Evolutionary conservation across 164 flowering plant genomes (phyloP).

Genomic region (Berberis thunbergii): DNA sequence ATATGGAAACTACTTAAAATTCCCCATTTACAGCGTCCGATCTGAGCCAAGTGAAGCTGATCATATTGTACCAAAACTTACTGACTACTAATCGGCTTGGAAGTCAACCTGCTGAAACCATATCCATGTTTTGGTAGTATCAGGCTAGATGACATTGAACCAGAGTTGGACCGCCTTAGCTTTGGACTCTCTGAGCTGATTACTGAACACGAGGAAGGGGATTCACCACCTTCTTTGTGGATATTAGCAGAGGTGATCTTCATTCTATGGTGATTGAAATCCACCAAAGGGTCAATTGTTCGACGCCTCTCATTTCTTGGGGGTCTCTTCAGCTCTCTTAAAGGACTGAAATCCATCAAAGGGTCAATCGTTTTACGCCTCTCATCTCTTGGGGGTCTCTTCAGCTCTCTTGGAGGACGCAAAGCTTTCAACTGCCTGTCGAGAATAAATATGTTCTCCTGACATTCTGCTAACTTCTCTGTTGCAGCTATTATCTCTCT

Average conservation of each 20-base stretch:
- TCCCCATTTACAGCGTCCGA: no score
- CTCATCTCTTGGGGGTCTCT: conserved; percentile 39
- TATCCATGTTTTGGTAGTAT: conserved; percentile 63
- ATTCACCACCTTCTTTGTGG: conserved; percentile 30
- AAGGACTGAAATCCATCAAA: conserved; percentile 24
- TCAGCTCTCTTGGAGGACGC: conserved; percentile 36
- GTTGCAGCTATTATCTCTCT: conserved; percentile 77
- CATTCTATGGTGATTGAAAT: conserved; percentile 32
- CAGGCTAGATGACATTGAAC: conserved; percentile 41
- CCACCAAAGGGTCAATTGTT: conserved; percentile 3
- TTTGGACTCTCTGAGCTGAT: conserved; percentile 33
- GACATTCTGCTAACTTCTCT: conserved; percentile 91
- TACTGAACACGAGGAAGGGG: conserved; percentile 46
- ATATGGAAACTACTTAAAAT: no score
- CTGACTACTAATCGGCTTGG: conserved; percentile 45
- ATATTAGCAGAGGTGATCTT: conserved; percentile 22
- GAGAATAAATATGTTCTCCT: conserved; percentile 86
- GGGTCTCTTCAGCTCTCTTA: conserved; percentile 1
- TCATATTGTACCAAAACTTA: conserved; percentile 6
- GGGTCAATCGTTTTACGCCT: conserved; percentile 26
- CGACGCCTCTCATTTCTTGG: conserved; percentile 10
- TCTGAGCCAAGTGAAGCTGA: no score
- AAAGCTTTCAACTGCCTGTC: conserved; percentile 72
- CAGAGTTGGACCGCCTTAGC: conserved; percentile 50
- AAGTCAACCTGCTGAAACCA: conserved; percentile 77